Percentiles rank a stretch among this genome's conserved stretches.
phyloP scores from a whole-genome alignment of 306 rosid species.

The Dryas alaskensis region DNA sequence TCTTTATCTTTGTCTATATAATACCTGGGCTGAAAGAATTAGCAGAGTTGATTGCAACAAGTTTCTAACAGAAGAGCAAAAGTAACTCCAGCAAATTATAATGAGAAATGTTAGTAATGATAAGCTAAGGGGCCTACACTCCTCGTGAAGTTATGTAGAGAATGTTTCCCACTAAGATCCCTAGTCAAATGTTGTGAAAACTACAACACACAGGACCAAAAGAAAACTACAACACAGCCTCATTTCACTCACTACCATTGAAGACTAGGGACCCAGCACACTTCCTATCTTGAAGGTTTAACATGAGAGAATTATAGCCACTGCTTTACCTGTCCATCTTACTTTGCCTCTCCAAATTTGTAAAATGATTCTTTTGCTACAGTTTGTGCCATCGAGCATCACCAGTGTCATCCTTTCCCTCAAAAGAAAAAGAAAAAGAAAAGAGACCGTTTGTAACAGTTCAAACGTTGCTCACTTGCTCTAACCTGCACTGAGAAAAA shows the following conservation, averaged over 20 bases:
- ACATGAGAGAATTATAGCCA: not conserved
- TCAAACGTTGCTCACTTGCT: not conserved
- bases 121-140: not conserved
- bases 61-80: no score
- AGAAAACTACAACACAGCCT: not conserved
- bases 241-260: not conserved
- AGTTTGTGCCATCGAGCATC: no score
- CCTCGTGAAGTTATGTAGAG: not conserved
- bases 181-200: constrained; percentile 5
- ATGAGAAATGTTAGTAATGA: not conserved
- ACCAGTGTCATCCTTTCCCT: no score
- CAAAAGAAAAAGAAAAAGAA: no score
- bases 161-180: not conserved
- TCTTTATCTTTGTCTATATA: no score
- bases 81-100: no score
- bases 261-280: not conserved
- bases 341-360: not conserved
- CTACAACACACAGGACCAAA: not conserved
- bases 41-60: no score
- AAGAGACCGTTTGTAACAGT: not conserved
- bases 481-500: not conserved
- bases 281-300: not conserved
- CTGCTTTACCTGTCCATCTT: not conserved
- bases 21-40: no score
- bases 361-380: not conserved